A percentile compares a stretch with the other conserved stretches of the same genome.
Conservation (phyloP, 1,284 basidiomycete species). For the Sporisorium scitamineum region DNA sequence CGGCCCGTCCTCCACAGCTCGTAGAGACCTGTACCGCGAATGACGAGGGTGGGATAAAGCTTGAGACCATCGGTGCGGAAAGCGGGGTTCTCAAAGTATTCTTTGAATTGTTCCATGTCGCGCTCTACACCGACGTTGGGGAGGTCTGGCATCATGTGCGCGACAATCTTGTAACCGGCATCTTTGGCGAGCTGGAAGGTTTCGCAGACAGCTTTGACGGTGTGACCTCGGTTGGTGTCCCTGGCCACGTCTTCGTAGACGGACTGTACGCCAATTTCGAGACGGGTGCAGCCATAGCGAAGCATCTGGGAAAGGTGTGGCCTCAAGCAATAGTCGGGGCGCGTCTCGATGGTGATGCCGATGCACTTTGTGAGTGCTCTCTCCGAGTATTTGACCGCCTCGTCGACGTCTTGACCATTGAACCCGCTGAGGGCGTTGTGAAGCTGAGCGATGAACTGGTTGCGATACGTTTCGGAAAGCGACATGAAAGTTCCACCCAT, state of each 20-base stretch:
- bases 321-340: constrained; percentile 96
- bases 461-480: constrained; percentile 94
- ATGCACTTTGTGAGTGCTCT: constrained; percentile 98
- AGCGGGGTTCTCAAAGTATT: constrained; percentile 97
- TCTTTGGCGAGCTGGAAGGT: constrained; percentile 99
- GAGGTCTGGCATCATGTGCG: constrained; percentile 73
- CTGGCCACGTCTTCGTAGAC: constrained; percentile 99
- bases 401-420: constrained; percentile 89
- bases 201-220: constrained; percentile 95
- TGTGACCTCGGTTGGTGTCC: constrained; percentile 95
- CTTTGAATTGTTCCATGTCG: constrained; percentile 97
- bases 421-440: constrained; percentile 97
- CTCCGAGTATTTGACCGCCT: constrained; percentile 97
- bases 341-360: constrained; percentile 98
- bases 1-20: constrained; percentile 95
- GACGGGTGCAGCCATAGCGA: constrained; percentile 95
- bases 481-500: constrained; percentile 99
- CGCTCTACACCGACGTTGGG: constrained; percentile 97
- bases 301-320: constrained; percentile 99
- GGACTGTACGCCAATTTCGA: constrained; percentile 98
- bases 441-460: constrained; percentile 92
- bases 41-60: constrained; percentile 98
- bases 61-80: constrained; percentile 98
- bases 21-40: constrained; percentile 95
- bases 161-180: constrained; percentile 95